These are phyloP conservation scores for Dryas octopetala DNA, from an alignment of 306 rosid genomes.

Conservation along the genomic window DNA sequence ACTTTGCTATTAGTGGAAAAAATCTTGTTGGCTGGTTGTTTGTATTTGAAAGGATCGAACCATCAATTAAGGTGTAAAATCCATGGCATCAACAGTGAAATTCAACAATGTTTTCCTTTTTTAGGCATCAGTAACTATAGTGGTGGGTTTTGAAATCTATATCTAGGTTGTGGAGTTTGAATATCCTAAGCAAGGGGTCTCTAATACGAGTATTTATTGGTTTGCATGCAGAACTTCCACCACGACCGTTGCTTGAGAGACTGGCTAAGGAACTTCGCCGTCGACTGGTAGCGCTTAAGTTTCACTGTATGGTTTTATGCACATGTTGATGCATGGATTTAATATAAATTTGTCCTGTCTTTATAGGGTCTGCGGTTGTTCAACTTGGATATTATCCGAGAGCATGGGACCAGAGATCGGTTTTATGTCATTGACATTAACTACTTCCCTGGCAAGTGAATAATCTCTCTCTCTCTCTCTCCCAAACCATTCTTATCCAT, in stretches of 20 bases:
- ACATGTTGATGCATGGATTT: constrained; percentile 2
- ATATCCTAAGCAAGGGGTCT: constrained; percentile 4
- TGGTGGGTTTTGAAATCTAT: constrained; percentile 13
- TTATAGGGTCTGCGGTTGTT: constrained; percentile 78
- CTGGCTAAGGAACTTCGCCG: constrained; percentile 80
- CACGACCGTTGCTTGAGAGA: constrained; percentile 83
- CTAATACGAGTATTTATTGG: constrained; percentile 21
- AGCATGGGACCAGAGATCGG: constrained; percentile 63
- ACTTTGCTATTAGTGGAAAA: neutral
- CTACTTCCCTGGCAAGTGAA: constrained; percentile 80
- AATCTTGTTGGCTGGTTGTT: neutral
- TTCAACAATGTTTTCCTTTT: no score
- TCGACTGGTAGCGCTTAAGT: constrained; percentile 53
- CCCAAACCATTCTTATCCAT: neutral
- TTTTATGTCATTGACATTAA: constrained; percentile 90
- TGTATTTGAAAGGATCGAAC: constrained; percentile 8
- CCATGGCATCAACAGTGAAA: neutral
- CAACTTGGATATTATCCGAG: constrained; percentile 86
- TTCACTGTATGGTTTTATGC: neutral
- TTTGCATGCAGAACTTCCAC: constrained; percentile 82
- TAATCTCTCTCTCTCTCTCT: neutral
- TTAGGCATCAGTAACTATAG: neutral
- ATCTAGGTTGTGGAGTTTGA: constrained; percentile 1
- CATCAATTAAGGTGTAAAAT: neutral
- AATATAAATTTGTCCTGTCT: neutral